Evolutionary conservation across 179 eudicot genomes (phyloP), one percentile per base, ranked within the genome.

Genomic region (Kewa caespitosa): DNA sequence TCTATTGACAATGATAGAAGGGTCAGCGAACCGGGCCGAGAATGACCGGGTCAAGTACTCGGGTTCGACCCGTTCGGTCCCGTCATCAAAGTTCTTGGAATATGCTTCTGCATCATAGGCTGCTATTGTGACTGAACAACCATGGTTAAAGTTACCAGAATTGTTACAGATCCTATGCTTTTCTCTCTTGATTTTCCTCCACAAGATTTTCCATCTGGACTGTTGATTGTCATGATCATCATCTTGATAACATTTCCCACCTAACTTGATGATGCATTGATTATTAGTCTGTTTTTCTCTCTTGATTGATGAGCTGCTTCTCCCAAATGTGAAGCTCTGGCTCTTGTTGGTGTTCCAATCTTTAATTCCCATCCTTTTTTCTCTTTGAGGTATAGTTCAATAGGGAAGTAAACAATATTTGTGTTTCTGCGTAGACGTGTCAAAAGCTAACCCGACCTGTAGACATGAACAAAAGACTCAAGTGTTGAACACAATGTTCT

Each of bases 11-110:
- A 75, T 71, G 75, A 67, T 89, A n/a, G 87, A 85, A 4, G 90
- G 85, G 74, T 81, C 87, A 57, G 92, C 90, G 74, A 81, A 89
- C 62, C 92, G 77, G 48, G 90, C 90, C 0, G 90, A 89, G 64
- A 89, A 89, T 0, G 92, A 89, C 48, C 90, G 84, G 75, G 76
- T 78, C 64, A 87, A 82, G 76, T 87, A 63, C 38, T 89, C 92
- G 0, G 88, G 87, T 37, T 87, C 89, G 11, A 52, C 65, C 63
- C 80, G 69, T 41, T 67, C 86, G 6, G 63, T 30, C 52, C 89
- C 90, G 32, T 87, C 87, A 73, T 89, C 92, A 70, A 89, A 89
- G 68, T 89, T 89, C 76, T 83, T 84, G 80, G 77, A 74, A 38
- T 89, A 89, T 39, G 85, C 82, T 61, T 82, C 85, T 28, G 74